Percentiles rank a stretch among this genome's conserved stretches.
These are phyloP conservation scores for Boletus vermiculosoides DNA, from an alignment of 768 basidiomycete genomes.

Conservation along the genomic window DNA sequence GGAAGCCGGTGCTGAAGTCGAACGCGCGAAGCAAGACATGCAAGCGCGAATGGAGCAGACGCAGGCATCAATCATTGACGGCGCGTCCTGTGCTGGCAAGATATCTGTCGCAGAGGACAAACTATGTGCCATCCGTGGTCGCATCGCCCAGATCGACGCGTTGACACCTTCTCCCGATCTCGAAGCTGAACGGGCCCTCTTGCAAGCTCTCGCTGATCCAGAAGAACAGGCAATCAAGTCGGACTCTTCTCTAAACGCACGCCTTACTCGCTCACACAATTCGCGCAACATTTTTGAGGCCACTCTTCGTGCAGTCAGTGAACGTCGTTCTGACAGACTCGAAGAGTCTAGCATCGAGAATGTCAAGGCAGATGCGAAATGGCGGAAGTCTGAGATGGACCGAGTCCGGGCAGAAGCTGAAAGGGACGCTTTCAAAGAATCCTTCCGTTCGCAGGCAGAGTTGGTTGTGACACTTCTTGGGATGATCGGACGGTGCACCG, in stretches of 20 bases:
- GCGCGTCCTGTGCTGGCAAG: constrained; percentile 70
- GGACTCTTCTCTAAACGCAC: constrained; percentile 55
- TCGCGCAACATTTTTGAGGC: constrained; percentile 82
- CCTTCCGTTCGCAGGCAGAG: constrained; percentile 62
- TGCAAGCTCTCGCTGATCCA: constrained; percentile 62
- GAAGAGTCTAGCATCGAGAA: constrained; percentile 70
- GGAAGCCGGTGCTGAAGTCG: constrained; percentile 73
- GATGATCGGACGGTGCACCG: constrained; percentile 76
- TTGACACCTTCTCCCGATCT: constrained; percentile 53
- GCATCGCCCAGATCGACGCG: constrained; percentile 57
- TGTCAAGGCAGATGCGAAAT: constrained; percentile 66
- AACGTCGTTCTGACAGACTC: constrained; percentile 74
- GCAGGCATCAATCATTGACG: constrained; percentile 67
- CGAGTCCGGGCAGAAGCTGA: constrained; percentile 63
- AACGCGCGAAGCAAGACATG: constrained; percentile 71
- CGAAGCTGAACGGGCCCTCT: constrained; percentile 69
- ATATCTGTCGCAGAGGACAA: constrained; percentile 68
- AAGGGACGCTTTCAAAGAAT: constrained; percentile 58
- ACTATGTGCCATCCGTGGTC: constrained; percentile 58
- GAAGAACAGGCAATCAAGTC: constrained; percentile 68
- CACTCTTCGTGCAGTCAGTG: constrained; percentile 77
- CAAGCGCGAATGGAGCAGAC: constrained; percentile 70
- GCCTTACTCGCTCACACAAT: constrained; percentile 69
- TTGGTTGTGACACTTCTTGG: constrained; percentile 72
- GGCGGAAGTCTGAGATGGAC: constrained; percentile 70